phyloP scores from a whole-genome alignment of 495 filamentous ascomycete species.

The Tuber calosporum region DNA sequence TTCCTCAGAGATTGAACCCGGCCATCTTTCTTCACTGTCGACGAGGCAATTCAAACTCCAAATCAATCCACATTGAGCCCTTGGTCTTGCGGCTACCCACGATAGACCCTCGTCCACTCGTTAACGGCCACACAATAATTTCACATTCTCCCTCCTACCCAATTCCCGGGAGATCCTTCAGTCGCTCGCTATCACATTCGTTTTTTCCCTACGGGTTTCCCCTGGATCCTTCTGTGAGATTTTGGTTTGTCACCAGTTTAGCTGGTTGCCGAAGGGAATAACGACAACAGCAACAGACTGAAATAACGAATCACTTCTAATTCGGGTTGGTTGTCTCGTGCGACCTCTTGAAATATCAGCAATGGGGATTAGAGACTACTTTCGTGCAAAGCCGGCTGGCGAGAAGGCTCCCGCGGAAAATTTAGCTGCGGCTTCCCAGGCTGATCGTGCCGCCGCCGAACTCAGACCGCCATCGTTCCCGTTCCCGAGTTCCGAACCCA shows the following conservation, averaged over 20 bases:
- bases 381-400: conserved; percentile 51
- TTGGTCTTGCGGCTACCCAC: neutral
- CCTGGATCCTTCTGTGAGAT: neutral
- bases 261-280: neutral
- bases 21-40: neutral
- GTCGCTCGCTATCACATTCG: neutral
- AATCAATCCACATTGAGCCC: neutral
- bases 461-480: conserved; percentile 46
- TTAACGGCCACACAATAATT: neutral
- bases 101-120: neutral
- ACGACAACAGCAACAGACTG: neutral
- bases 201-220: neutral
- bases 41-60: neutral
- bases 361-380: conserved; percentile 59
- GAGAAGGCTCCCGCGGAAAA: conserved; percentile 33
- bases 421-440: conserved; percentile 28
- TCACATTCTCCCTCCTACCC: neutral
- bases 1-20: neutral
- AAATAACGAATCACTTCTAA: neutral
- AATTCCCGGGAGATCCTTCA: neutral
- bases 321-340: neutral
- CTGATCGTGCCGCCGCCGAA: conserved; percentile 44
- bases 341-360: conserved; percentile 7
- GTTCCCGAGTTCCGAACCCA: conserved; percentile 21
- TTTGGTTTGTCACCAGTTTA: neutral